A percentile compares a stretch with the other conserved stretches of the same genome.
Conservation (phyloP, 208 protist species). For the Wallacemonas collosoma region DNA sequence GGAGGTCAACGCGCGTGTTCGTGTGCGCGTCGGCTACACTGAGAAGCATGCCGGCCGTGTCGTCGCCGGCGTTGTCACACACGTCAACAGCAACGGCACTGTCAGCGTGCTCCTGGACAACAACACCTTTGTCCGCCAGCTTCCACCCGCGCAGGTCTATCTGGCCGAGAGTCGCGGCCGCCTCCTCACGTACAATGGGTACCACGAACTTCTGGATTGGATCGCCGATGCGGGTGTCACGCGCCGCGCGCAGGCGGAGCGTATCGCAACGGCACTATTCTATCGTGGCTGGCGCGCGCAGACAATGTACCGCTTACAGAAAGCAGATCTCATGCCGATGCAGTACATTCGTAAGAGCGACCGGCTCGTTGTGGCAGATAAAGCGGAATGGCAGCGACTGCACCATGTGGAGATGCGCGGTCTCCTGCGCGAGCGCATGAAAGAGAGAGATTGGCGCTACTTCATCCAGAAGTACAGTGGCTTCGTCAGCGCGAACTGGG, state of each 20-base stretch:
- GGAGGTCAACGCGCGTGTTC: conserved; percentile 80
- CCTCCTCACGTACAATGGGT: conserved; percentile 39
- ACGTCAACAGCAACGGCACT: conserved; percentile 87
- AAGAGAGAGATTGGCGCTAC: conserved; percentile 66
- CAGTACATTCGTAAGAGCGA: conserved; percentile 54
- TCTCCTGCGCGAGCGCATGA: conserved; percentile 60
- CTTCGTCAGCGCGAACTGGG: conserved; percentile 68
- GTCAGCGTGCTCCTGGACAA: conserved; percentile 84
- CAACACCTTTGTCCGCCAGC: conserved; percentile 65
- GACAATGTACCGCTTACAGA: conserved; percentile 52
- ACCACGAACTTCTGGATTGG: conserved; percentile 54
- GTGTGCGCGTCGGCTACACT: conserved; percentile 50
- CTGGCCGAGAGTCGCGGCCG: conserved; percentile 72
- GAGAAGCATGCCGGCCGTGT: conserved; percentile 36
- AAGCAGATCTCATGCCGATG: conserved; percentile 51
- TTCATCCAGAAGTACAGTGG: conserved; percentile 74
- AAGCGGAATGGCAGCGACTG: conserved; percentile 65
- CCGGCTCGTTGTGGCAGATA: conserved; percentile 59
- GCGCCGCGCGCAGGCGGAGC: conserved; percentile 45
- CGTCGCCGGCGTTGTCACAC: conserved; percentile 70
- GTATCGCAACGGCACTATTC: conserved; percentile 55
- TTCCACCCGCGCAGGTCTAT: conserved; percentile 60
- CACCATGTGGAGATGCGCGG: conserved; percentile 59
- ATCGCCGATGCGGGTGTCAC: conserved; percentile 53
- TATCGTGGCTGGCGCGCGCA: conserved; percentile 63